phyloP scores from a whole-genome alignment of 805 yeast species.

The Peterozyma xylosa region DNA sequence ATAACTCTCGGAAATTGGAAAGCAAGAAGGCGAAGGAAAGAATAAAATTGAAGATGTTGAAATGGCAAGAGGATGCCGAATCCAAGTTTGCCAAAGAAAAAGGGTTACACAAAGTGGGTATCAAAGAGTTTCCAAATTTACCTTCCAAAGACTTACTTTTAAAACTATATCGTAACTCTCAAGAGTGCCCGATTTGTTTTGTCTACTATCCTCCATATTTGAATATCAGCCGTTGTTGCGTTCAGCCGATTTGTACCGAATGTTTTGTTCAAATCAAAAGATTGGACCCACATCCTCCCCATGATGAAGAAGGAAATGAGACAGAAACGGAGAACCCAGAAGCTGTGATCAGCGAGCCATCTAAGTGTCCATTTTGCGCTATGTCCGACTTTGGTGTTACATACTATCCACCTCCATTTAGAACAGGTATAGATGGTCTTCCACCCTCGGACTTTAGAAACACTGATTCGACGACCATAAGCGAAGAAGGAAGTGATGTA shows the following conservation, averaged over 20 bases:
- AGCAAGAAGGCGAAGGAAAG: slow-evolving; percentile 33
- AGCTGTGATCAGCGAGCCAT: slow-evolving; percentile 74
- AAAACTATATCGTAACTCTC: slow-evolving; percentile 55
- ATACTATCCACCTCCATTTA: slow-evolving; percentile 58
- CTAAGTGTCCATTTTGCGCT: slow-evolving; percentile 92
- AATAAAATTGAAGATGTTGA: slow-evolving; percentile 29
- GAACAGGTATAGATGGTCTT: slow-evolving; percentile 50
- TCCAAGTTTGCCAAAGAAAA: slow-evolving; percentile 22
- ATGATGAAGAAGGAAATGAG: slow-evolving; percentile 42
- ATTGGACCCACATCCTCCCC: slow-evolving; percentile 89
- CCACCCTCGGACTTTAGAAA: slow-evolving; percentile 36
- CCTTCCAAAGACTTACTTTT: slow-evolving; percentile 41
- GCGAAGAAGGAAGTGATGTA: slow-evolving; percentile 14
- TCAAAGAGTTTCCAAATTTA: slow-evolving; percentile 20
- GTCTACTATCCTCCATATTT: slow-evolving; percentile 72
- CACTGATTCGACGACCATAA: slow-evolving; percentile 12
- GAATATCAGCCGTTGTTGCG: slow-evolving; percentile 81
- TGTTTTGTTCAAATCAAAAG: slow-evolving; percentile 95
- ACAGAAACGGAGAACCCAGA: slow-evolving; percentile 37
- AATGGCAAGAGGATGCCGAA: slow-evolving; percentile 28
- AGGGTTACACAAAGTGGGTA: slow-evolving; percentile 16
- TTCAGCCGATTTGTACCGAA: slow-evolving; percentile 90
- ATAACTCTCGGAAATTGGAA: slow-evolving; percentile 39
- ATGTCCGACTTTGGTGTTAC: slow-evolving; percentile 78
- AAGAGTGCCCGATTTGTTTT: slow-evolving; percentile 94